A percentile compares a stretch with the other conserved stretches of the same genome.
These are phyloP conservation scores for Podaxis carcinomalis DNA, from an alignment of 768 basidiomycete species.

Conservation along the genomic window DNA sequence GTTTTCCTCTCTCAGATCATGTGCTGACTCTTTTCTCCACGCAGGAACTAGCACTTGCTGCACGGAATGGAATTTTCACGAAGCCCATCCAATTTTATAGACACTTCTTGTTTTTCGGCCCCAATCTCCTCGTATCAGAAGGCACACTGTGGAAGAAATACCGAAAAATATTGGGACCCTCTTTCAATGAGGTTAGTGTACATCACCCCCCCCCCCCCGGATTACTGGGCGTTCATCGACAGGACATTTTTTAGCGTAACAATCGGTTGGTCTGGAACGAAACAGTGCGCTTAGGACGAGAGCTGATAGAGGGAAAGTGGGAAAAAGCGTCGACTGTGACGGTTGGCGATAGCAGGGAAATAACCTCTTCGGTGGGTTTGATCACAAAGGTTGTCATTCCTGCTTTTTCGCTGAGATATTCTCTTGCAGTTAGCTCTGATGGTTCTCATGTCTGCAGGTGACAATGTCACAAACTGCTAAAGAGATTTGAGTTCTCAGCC, in stretches of 20 bases:
- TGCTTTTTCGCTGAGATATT: background rate
- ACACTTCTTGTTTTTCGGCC: constrained; percentile 9
- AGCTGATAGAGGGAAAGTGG: constrained; percentile 46
- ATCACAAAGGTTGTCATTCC: background rate
- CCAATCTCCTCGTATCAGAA: constrained; percentile 14
- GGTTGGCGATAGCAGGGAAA: constrained; percentile 43
- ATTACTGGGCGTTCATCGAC: background rate
- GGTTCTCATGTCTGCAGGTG: constrained; percentile 51
- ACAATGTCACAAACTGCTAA: background rate
- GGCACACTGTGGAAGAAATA: constrained; percentile 17
- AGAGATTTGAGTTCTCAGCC: background rate
- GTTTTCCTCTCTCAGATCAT: background rate
- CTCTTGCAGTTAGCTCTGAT: constrained; percentile 44
- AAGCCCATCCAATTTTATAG: constrained; percentile 13
- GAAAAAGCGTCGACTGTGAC: constrained; percentile 20
- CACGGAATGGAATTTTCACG: constrained; percentile 18
- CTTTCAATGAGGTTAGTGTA: constrained; percentile 15
- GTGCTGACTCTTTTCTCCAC: background rate
- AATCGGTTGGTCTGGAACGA: constrained; percentile 47
- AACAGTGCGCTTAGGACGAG: constrained; percentile 34
- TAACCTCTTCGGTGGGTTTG: constrained; percentile 47
- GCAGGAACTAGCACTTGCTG: constrained; percentile 8
- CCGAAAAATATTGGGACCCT: constrained; percentile 14
- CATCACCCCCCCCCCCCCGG: background rate
- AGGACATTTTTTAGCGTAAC: constrained; percentile 27